These are phyloP conservation scores for Cladosporium sphaerospermum DNA, from an alignment of 2,329 filamentous ascomycete genomes.

Conservation along the genomic window DNA sequence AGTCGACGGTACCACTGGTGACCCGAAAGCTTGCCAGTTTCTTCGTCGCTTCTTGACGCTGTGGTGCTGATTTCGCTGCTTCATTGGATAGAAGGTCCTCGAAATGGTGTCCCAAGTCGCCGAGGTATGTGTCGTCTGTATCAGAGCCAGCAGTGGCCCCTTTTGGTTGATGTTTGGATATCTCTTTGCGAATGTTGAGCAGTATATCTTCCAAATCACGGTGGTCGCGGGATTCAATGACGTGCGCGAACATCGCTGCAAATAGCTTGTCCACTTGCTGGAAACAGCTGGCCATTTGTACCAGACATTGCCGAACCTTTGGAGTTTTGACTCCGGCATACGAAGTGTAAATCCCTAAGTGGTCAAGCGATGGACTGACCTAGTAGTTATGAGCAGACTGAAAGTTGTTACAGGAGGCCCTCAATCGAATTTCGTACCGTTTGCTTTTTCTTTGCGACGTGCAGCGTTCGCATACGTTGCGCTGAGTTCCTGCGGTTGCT, in stretches of 20 bases:
- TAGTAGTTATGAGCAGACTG: too few relatives aligned
- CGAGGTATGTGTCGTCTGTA: background rate
- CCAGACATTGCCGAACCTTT: background rate
- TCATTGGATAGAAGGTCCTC: background rate
- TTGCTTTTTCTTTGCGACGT: too few relatives aligned
- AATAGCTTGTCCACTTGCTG: background rate
- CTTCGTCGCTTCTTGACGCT: background rate
- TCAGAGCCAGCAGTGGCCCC: background rate
- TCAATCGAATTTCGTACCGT: too few relatives aligned
- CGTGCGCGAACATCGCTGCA: background rate
- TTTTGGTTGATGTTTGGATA: background rate
- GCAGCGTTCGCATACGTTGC: too few relatives aligned
- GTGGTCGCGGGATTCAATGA: background rate
- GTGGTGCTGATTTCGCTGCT: background rate
- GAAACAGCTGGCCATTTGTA: background rate
- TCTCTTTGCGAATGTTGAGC: background rate
- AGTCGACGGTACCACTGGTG: background rate
- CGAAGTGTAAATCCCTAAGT: background rate
- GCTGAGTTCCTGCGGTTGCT: too few relatives aligned
- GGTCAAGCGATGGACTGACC: background rate
- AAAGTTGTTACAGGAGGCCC: too few relatives aligned
- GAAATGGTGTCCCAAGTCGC: background rate
- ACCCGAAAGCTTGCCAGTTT: background rate
- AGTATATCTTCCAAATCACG: background rate
- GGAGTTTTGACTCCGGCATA: background rate